These are phyloP conservation scores for Alternaria sp. DNA, from an alignment of 2,329 filamentous ascomycete genomes.

Conservation along the genomic window DNA sequence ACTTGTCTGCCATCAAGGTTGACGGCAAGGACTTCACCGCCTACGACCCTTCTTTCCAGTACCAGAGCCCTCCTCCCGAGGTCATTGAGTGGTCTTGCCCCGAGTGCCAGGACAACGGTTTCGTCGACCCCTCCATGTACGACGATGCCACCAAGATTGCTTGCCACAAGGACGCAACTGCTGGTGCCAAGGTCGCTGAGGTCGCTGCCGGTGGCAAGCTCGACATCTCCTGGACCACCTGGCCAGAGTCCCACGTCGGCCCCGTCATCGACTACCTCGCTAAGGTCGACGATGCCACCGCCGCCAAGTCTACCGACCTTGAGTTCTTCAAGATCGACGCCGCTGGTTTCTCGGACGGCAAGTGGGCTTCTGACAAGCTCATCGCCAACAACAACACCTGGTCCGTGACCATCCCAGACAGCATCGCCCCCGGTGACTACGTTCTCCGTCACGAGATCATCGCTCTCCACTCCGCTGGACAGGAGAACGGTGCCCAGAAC, in stretches of 20 bases:
- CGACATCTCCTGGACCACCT: constrained; percentile 69
- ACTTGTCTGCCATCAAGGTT: constrained; percentile 54
- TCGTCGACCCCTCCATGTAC: constrained; percentile 60
- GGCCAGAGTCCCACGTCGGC: constrained; percentile 72
- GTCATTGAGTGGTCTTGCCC: constrained; percentile 65
- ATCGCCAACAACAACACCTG: constrained; percentile 60
- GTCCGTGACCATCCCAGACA: constrained; percentile 61
- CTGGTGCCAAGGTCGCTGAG: constrained; percentile 60
- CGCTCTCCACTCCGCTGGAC: constrained; percentile 65
- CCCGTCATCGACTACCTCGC: constrained; percentile 73
- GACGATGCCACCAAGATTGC: constrained; percentile 61
- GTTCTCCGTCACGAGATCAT: constrained; percentile 69
- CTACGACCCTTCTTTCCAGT: constrained; percentile 54
- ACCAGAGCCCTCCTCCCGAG: constrained; percentile 42
- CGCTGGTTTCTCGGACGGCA: constrained; percentile 60
- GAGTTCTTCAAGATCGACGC: constrained; percentile 72
- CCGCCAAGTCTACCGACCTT: constrained; percentile 62
- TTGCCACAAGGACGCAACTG: constrained; percentile 66
- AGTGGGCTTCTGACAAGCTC: constrained; percentile 66
- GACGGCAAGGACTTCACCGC: constrained; percentile 58
- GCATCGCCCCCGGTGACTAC: constrained; percentile 65
- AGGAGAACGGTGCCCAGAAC: constrained; percentile 56
- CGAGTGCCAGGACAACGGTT: constrained; percentile 62
- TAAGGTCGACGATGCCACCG: constrained; percentile 63
- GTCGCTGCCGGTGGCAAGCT: constrained; percentile 67